A percentile compares a stretch with the other conserved stretches of the same genome.
phyloP scores from a whole-genome alignment of 2,329 filamentous ascomycete genomes.

The Penicillium sp. region DNA sequence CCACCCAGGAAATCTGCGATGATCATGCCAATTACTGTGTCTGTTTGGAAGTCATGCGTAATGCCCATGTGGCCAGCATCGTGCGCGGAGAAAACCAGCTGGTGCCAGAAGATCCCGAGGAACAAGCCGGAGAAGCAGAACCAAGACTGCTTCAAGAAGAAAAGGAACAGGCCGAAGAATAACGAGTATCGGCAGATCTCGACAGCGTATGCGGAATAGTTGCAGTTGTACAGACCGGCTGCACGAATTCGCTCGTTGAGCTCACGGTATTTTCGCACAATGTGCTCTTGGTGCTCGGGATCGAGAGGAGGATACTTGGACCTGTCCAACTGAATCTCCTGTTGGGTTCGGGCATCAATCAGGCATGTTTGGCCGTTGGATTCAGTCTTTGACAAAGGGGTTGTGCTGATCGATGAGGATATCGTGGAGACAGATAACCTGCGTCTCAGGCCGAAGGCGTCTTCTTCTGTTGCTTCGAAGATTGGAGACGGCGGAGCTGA shows the following conservation, averaged over 20 bases:
- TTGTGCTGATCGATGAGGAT: conserved; percentile 28
- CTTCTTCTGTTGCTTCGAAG: conserved; percentile 55
- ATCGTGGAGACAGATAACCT: conserved; percentile 29
- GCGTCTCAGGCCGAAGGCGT: not conserved
- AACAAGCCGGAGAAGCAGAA: conserved; percentile 71
- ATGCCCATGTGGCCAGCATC: conserved; percentile 98
- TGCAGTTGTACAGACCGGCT: conserved; percentile 80
- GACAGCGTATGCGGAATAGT: conserved; percentile 75
- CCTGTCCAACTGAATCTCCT: conserved; percentile 74
- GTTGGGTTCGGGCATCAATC: conserved; percentile 70
- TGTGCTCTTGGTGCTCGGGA: conserved; percentile 67
- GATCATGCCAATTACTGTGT: conserved; percentile 83
- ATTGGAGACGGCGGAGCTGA: conserved; percentile 61
- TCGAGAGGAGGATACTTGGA: conserved; percentile 81
- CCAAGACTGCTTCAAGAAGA: conserved; percentile 63
- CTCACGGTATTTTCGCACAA: conserved; percentile 78
- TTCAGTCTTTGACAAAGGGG: conserved; percentile 26
- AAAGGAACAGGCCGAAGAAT: conserved; percentile 65
- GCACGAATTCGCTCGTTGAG: conserved; percentile 71
- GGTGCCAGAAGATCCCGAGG: conserved; percentile 87
- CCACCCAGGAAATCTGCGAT: conserved; percentile 90
- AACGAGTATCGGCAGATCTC: conserved; percentile 72
- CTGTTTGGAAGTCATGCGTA: conserved; percentile 81
- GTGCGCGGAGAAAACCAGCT: conserved; percentile 89
- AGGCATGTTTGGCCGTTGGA: conserved; percentile 52